Evolutionary conservation across 257 asterid species (phyloP).

Genomic region (Eucommia ulmoides): DNA sequence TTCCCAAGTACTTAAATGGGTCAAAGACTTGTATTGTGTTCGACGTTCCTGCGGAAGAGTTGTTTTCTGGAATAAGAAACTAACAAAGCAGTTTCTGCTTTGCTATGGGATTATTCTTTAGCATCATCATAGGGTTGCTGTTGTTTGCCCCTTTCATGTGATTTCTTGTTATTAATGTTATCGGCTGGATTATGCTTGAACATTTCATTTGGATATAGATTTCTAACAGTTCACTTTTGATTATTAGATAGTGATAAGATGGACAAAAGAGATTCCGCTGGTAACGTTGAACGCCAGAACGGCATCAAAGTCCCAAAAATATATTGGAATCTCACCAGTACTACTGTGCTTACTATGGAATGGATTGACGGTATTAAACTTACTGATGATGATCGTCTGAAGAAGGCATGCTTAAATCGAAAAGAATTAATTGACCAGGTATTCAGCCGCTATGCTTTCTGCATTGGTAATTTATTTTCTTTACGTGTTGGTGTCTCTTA

Average conservation of each 20-base stretch:
- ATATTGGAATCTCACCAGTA: constrained; percentile 84
- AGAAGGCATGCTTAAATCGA: constrained; percentile 60
- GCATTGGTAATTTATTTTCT: background rate
- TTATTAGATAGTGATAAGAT: constrained; percentile 33
- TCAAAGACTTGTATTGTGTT: too few species aligned
- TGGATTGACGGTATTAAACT: constrained; percentile 97
- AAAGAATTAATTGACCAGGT: constrained; percentile 83
- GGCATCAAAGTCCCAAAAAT: constrained; percentile 78
- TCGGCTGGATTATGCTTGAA: background rate
- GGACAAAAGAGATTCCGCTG: constrained; percentile 16
- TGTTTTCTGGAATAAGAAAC: too few species aligned
- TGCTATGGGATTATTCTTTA: background rate
- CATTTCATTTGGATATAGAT: background rate
- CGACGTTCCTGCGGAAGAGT: too few species aligned
- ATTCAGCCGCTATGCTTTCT: constrained; percentile 14
- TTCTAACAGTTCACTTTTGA: constrained; percentile 9
- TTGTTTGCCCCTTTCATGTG: background rate
- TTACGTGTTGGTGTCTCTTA: background rate
- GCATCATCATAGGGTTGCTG: too few species aligned
- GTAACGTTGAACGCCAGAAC: constrained; percentile 19
- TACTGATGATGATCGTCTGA: constrained; percentile 58
- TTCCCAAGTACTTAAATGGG: too few species aligned
- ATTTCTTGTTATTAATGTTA: background rate
- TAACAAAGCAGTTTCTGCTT: background rate
- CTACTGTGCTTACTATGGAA: constrained; percentile 93